These are phyloP conservation scores for Lodderomyces parapsilosis DNA, from an alignment of 1,139 yeast species.

Conservation along the genomic window DNA sequence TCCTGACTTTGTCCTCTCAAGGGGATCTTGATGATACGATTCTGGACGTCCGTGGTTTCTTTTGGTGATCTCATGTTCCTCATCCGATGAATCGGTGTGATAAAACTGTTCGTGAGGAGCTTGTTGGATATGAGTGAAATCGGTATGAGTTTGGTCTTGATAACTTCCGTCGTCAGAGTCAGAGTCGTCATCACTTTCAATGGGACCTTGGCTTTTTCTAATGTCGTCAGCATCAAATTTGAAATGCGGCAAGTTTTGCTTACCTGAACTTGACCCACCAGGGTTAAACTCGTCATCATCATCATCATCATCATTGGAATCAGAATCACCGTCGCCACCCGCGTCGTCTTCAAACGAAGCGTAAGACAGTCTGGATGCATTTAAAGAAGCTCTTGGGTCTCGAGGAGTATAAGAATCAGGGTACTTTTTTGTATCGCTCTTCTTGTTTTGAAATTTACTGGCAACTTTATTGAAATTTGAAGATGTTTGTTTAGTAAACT, in stretches of 20 bases:
- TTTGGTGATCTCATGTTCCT: constrained; percentile 8
- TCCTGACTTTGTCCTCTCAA: background rate
- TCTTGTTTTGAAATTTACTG: constrained; percentile 19
- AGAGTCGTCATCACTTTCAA: constrained; percentile 8
- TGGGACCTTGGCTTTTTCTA: constrained; percentile 1
- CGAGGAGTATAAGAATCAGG: constrained; percentile 24
- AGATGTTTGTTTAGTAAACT: constrained; percentile 31
- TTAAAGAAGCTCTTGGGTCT: constrained; percentile 12
- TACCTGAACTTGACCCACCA: background rate
- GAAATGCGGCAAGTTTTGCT: constrained; percentile 12
- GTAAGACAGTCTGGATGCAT: constrained; percentile 5
- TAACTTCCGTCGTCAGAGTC: constrained; percentile 9
- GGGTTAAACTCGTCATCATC: constrained; percentile 7
- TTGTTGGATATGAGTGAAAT: constrained; percentile 5
- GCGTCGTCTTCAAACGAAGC: constrained; percentile 8
- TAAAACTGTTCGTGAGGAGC: constrained; percentile 12
- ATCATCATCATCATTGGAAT: constrained; percentile 1
- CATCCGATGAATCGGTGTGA: constrained; percentile 16
- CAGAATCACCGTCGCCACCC: background rate
- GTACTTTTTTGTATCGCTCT: constrained; percentile 21
- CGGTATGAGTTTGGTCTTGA: constrained; percentile 8
- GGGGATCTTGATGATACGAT: constrained; percentile 1
- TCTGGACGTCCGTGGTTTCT: background rate
- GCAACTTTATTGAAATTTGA: constrained; percentile 26
- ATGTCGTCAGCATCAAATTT: constrained; percentile 10